Percentiles rank a stretch among this genome's conserved stretches.
These are phyloP conservation scores for Backusella macrospora DNA, from an alignment of 192 early-diverging fungal species.

Conservation along the genomic window DNA sequence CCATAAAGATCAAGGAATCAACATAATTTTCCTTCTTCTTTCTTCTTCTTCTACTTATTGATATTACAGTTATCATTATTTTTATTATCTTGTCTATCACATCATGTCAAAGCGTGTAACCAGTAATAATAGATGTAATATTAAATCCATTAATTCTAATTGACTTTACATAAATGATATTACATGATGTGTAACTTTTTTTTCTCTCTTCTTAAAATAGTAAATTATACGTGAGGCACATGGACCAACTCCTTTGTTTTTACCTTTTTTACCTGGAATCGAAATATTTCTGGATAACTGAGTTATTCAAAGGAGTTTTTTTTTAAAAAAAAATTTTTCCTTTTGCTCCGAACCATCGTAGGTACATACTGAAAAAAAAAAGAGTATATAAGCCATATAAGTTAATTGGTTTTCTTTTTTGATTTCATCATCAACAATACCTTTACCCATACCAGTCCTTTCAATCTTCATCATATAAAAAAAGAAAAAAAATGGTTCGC, in stretches of 20 bases:
- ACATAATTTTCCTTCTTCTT: too few relatives aligned
- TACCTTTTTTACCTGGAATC: not conserved
- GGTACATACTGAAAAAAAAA: not conserved
- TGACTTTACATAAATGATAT: not conserved
- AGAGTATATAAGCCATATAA: not conserved
- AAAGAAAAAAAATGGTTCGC: not conserved
- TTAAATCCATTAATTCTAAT: not conserved
- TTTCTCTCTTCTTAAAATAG: not conserved
- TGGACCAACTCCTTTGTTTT: not conserved
- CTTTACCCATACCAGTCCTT: not conserved
- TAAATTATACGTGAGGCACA: not conserved
- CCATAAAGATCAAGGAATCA: too few relatives aligned
- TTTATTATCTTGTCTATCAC: not conserved
- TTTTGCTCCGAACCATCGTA: not conserved
- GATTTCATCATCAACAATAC: not conserved
- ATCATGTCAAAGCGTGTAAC: constrained; percentile 6
- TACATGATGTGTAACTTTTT: not conserved
- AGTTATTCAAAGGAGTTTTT: not conserved
- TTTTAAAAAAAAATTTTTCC: not conserved
- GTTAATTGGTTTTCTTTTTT: not conserved
- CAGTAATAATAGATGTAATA: not conserved
- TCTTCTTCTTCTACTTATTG: too few relatives aligned
- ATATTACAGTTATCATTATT: too few relatives aligned
- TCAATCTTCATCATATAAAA: not conserved
- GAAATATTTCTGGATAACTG: not conserved